A percentile compares a stretch with the other conserved stretches of the same genome.
These are phyloP conservation scores for Paracamarosporium sp. DNA, from an alignment of 2,329 filamentous ascomycete genomes.

Conservation along the genomic window DNA sequence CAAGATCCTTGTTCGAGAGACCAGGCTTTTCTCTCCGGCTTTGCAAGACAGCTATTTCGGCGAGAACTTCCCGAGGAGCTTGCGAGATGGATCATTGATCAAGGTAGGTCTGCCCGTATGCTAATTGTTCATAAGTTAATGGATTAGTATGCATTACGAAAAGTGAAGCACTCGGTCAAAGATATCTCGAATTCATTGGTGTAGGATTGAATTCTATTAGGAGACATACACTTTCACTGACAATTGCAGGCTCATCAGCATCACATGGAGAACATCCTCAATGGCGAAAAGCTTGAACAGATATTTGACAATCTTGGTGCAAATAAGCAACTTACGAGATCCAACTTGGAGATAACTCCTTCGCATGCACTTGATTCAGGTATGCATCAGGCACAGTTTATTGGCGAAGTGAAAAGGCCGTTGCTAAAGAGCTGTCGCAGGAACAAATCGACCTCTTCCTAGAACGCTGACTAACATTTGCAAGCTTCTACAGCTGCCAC, in stretches of 20 bases:
- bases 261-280: conserved; percentile 48
- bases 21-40: conserved; percentile 52
- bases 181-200: conserved; percentile 41
- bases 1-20: conserved; percentile 34
- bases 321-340: conserved; percentile 27
- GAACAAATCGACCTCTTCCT: conserved; percentile 21
- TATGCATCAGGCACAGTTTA: neutral
- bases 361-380: conserved; percentile 14
- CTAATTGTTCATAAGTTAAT: conserved; percentile 16
- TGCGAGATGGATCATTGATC: conserved; percentile 52
- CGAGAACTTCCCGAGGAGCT: conserved; percentile 47
- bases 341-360: conserved; percentile 2
- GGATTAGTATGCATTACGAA: conserved; percentile 34
- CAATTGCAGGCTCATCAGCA: conserved; percentile 19
- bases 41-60: conserved; percentile 48
- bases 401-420: neutral
- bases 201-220: conserved; percentile 11
- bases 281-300: conserved; percentile 48
- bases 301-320: conserved; percentile 69
- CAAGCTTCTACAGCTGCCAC: conserved; percentile 29
- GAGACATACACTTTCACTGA: conserved; percentile 9
- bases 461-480: conserved; percentile 29
- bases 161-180: conserved; percentile 44
- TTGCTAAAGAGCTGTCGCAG: conserved; percentile 1
- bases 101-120: conserved; percentile 25